Percentiles rank a stretch among this genome's conserved stretches.
These are phyloP conservation scores for Knoxdaviesia proteae DNA, from an alignment of 2,329 filamentous ascomycete species.

Conservation along the genomic window DNA sequence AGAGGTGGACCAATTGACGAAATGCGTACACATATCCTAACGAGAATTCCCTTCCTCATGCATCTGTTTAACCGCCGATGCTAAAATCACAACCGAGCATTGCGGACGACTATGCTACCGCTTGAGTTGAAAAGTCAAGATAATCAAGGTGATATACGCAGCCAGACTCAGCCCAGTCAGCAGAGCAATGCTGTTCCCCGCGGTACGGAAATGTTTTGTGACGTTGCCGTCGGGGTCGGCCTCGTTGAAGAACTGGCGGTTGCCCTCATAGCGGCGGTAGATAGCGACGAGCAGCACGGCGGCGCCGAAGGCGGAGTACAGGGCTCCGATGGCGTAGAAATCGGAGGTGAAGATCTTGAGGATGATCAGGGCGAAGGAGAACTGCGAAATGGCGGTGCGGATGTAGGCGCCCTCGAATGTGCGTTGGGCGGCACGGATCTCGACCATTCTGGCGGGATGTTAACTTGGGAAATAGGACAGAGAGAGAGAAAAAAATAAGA, in stretches of 20 bases:
- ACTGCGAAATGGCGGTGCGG: slow-evolving; percentile 81
- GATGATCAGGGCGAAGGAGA: slow-evolving; percentile 84
- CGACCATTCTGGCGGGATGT: slow-evolving; percentile 41
- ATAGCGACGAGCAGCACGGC: slow-evolving; percentile 66
- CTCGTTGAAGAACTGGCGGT: slow-evolving; percentile 68
- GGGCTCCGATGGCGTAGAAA: slow-evolving; percentile 90
- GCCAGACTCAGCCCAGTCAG: slow-evolving; percentile 33
- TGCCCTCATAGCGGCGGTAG: slow-evolving; percentile 77
- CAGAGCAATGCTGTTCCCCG: slow-evolving; percentile 38
- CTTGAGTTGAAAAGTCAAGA: slow-evolving; percentile 25
- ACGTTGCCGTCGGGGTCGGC: slow-evolving; percentile 13
- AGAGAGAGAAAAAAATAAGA: neutral
- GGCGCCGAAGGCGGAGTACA: slow-evolving; percentile 81
- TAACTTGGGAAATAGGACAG: neutral
- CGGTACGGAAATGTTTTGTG: slow-evolving; percentile 38
- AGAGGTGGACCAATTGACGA: neutral
- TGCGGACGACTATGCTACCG: neutral
- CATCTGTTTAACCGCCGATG: neutral
- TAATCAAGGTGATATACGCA: slow-evolving; percentile 35
- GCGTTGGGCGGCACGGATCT: slow-evolving; percentile 82
- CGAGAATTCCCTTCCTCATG: neutral
- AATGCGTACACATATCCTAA: neutral
- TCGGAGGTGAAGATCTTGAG: slow-evolving; percentile 92
- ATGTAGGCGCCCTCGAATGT: slow-evolving; percentile 97
- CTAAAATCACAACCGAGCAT: neutral